Base-by-base conservation (phyloP, 2,329 filamentous ascomycete species). In the Cladosporium halotolerans region DNA sequence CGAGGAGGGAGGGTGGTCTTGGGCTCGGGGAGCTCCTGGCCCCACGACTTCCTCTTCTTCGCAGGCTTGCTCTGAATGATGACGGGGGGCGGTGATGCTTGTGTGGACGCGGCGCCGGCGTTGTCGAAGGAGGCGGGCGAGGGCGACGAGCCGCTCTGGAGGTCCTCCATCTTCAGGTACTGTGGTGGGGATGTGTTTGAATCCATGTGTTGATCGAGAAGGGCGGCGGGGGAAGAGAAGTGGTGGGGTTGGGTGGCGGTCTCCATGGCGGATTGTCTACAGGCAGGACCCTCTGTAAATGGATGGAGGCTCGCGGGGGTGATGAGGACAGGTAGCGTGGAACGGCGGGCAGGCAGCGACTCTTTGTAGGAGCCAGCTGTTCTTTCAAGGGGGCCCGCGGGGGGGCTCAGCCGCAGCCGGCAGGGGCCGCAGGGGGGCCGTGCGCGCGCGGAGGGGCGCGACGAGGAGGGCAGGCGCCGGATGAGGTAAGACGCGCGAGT, bases 1-100 rank as follows among this genome's bases (percentile, higher is more conserved):
- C 91, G 85, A 38, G 92, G 92, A 57, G 92, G 92, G 7, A 97
- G 83, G 67, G 92, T 95, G 32, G 93, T 97, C 80, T 96, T 97
- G 41, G 93, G 93, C 68, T 95, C 89, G 14, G 93, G 93, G 39
- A 97, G 83, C 70, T 95, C 89, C 73, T 99, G 93, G 46, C 93
- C 93, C 93, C 93, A 99, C 45, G 93, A 97, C 76, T 97, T 99
- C 66, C 93, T 42, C 60, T 68, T 68, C 60, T 68, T 68, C 28
- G 66, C 64, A 39, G 60, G 64, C 48, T 63, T 65, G 3, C 63
- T 66, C 34, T 64, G 59, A 16, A 68, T 61, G 45, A 65, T 58
- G 54, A 68, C 61, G n/a, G 61, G 57, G 8, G 61, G 50, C 3
- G 64, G 64, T 34, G 62, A 59, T 23, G 57, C 52, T 36, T 59